Evolutionary conservation across 2,329 filamentous ascomycete species (phyloP).

Genomic region (Blastomyces gilchristii): DNA sequence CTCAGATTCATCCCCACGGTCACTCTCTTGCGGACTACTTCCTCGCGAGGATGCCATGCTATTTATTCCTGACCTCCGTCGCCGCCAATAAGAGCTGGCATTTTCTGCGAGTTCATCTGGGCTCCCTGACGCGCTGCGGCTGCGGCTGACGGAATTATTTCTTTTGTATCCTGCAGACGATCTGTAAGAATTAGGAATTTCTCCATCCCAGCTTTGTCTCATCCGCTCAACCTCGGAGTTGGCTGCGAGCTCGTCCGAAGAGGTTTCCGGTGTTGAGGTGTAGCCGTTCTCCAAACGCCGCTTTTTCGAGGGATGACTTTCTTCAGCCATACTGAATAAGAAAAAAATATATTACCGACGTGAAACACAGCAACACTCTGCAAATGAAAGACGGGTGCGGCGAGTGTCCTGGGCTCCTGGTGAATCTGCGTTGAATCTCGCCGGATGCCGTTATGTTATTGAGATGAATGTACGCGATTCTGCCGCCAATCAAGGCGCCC

Average conservation of each 20-base stretch:
- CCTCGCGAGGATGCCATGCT: background rate
- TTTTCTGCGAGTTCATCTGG: constrained; percentile 40
- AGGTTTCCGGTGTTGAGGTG: constrained; percentile 23
- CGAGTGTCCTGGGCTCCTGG: background rate
- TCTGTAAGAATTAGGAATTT: constrained; percentile 9
- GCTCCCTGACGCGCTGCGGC: constrained; percentile 28
- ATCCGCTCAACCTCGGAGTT: constrained; percentile 28
- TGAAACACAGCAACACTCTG: background rate
- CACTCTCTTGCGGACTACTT: background rate
- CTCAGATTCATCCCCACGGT: constrained; percentile 6
- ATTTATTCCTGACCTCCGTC: background rate
- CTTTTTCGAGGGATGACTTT: constrained; percentile 21
- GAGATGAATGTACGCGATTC: background rate
- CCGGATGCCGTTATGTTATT: background rate
- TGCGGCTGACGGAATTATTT: constrained; percentile 9
- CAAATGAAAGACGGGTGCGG: background rate
- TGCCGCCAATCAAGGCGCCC: constrained; percentile 13
- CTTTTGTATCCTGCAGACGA: constrained; percentile 9
- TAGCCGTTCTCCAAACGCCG: constrained; percentile 25
- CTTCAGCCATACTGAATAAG: constrained; percentile 20
- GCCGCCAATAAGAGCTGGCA: constrained; percentile 17
- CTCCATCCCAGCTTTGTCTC: constrained; percentile 26
- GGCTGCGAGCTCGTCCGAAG: constrained; percentile 32
- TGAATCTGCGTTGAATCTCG: background rate
- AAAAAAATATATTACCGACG: background rate